phyloP scores from a whole-genome alignment of 495 filamentous ascomycete genomes.

The Penicillium coprophilum region DNA sequence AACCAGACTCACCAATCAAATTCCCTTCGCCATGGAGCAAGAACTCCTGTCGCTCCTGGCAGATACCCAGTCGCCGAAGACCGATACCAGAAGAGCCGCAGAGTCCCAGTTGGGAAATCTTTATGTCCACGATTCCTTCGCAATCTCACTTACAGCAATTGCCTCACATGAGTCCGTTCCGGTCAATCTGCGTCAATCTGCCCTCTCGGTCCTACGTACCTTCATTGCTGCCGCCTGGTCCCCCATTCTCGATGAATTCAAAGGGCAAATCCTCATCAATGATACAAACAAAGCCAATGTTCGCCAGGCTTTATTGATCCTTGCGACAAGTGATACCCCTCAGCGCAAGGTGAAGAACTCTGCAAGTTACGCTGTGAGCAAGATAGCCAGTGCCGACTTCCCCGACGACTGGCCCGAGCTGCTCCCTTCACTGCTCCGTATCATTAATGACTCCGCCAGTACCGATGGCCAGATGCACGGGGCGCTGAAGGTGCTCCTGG shows the following conservation, averaged over 20 bases:
- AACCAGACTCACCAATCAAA: constrained; percentile 14
- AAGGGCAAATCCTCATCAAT: constrained; percentile 57
- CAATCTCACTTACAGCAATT: constrained; percentile 74
- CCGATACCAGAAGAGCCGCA: constrained; percentile 72
- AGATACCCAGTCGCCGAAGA: constrained; percentile 70
- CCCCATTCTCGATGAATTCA: constrained; percentile 62
- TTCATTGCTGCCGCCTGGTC: constrained; percentile 83
- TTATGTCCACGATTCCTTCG: constrained; percentile 66
- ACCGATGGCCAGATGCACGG: constrained; percentile 80
- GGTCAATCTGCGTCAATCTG: constrained; percentile 74
- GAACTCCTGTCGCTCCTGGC: constrained; percentile 76
- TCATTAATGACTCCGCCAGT: constrained; percentile 65
- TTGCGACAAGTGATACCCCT: constrained; percentile 69
- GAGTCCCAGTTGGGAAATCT: constrained; percentile 72
- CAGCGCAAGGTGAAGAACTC: constrained; percentile 83
- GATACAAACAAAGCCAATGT: constrained; percentile 73
- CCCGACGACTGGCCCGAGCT: constrained; percentile 90
- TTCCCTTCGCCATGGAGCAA: constrained; percentile 66
- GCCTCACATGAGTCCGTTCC: constrained; percentile 69
- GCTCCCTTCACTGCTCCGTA: constrained; percentile 72
- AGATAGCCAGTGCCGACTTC: constrained; percentile 91
- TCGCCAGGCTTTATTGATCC: constrained; percentile 64
- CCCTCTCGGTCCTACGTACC: constrained; percentile 73
- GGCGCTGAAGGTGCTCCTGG: constrained; percentile 79
- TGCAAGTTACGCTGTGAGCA: constrained; percentile 89